These are phyloP conservation scores for Aspergillus panamensis DNA, from an alignment of 495 filamentous ascomycete genomes.

Conservation along the genomic window DNA sequence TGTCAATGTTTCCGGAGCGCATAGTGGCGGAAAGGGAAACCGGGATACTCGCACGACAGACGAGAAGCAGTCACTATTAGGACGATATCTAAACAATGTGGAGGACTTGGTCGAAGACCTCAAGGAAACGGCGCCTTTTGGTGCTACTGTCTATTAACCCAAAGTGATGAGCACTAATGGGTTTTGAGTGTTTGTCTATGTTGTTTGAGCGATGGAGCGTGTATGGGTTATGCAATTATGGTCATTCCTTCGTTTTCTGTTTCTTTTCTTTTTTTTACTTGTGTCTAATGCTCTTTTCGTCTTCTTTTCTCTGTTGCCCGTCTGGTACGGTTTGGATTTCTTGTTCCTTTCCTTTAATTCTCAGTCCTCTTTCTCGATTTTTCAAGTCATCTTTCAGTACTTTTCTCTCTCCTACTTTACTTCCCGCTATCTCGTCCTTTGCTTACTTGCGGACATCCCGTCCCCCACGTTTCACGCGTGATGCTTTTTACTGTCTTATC, in stretches of 20 bases:
- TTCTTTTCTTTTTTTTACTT: conserved; percentile 19
- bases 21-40: conserved; percentile 33
- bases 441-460: background rate
- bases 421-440: background rate
- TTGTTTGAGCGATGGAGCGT: conserved; percentile 25
- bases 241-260: conserved; percentile 4
- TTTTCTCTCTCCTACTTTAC: background rate
- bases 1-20: conserved; percentile 36
- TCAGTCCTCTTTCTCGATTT: conserved; percentile 13
- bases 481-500: conserved; percentile 8
- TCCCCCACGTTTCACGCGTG: conserved; percentile 15
- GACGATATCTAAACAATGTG: conserved; percentile 80
- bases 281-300: conserved; percentile 21
- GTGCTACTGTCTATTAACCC: conserved; percentile 41
- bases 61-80: conserved; percentile 82
- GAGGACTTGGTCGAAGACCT: conserved; percentile 89
- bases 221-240: conserved; percentile 22
- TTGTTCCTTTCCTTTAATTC: conserved; percentile 9
- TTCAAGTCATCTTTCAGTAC: conserved; percentile 16
- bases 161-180: conserved; percentile 9
- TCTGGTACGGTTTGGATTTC: conserved; percentile 15
- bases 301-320: conserved; percentile 19
- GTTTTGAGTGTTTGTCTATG: conserved; percentile 10
- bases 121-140: conserved; percentile 64
- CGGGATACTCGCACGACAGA: conserved; percentile 66